Percentiles rank a stretch among this genome's conserved stretches.
phyloP scores from a whole-genome alignment of 495 filamentous ascomycete species.

The Trichoderma erinaceum region DNA sequence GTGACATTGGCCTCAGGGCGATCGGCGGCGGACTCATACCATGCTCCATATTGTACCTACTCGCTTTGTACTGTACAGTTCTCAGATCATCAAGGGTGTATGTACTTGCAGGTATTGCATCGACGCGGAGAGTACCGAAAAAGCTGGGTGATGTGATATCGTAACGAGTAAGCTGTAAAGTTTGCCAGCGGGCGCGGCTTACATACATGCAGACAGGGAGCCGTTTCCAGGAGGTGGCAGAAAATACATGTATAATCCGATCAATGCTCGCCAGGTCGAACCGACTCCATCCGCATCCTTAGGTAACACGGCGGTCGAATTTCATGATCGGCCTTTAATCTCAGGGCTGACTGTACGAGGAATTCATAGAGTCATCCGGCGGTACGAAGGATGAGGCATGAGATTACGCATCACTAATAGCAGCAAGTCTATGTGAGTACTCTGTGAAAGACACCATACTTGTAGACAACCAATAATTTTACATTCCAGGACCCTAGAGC shows the following conservation, averaged over 20 bases:
- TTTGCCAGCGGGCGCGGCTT: background rate
- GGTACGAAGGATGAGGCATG: too few species aligned
- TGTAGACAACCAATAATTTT: background rate
- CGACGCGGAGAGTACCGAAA: background rate
- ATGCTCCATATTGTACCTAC: background rate
- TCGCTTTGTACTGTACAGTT: too few species aligned
- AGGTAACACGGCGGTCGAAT: too few species aligned
- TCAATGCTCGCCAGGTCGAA: background rate
- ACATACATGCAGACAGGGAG: background rate
- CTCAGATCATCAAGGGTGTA: too few species aligned
- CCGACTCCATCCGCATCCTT: too few species aligned
- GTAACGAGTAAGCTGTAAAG: background rate
- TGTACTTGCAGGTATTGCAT: too few species aligned
- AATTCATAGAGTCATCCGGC: background rate
- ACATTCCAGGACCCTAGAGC: background rate
- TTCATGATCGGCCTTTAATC: background rate
- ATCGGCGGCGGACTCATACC: background rate
- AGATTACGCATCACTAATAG: too few species aligned
- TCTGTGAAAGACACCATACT: background rate
- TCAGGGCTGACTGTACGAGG: background rate
- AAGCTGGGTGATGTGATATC: background rate
- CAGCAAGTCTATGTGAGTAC: too few species aligned
- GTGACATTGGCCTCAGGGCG: background rate
- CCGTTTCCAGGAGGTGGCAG: background rate
- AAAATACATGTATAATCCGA: background rate